Conservation (phyloP, 441 rosid species). For the Aleurites moluccanus region DNA sequence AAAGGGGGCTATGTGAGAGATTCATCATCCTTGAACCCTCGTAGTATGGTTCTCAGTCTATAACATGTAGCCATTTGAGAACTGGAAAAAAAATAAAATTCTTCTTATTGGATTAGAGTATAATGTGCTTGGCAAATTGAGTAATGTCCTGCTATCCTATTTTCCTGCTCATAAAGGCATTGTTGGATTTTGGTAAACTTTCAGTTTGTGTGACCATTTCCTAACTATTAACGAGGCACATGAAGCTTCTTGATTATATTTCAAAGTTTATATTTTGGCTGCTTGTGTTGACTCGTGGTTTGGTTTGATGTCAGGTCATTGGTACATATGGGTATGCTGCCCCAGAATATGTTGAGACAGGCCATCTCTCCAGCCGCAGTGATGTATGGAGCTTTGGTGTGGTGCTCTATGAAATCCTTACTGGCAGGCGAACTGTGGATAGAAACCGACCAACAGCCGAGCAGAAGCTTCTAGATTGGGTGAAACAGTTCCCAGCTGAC, state of each 20-base stretch:
- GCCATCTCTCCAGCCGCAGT: constrained; percentile 66
- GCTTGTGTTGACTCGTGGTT: not conserved
- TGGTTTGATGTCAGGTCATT: constrained; percentile 48
- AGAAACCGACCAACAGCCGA: constrained; percentile 62
- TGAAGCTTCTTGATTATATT: not conserved
- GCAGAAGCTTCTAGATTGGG: constrained; percentile 76
- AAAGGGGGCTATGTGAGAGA: not conserved
- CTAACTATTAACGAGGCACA: not conserved
- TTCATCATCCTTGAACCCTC: not conserved
- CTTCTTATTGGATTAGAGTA: too few species aligned
- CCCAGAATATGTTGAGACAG: constrained; percentile 88
- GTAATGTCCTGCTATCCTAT: not conserved
- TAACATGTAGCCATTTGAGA: not conserved
- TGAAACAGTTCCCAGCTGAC: constrained; percentile 68
- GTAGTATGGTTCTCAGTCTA: not conserved
- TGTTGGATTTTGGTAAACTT: not conserved
- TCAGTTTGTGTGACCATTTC: not conserved
- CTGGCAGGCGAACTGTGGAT: constrained; percentile 75
- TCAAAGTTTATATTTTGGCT: not conserved
- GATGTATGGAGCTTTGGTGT: constrained; percentile 91
- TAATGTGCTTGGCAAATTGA: not conserved
- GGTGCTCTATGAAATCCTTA: constrained; percentile 75
- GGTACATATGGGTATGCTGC: constrained; percentile 97
- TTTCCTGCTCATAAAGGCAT: not conserved
- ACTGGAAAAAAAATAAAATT: not conserved